Percentiles rank a stretch among this genome's conserved stretches.
phyloP scores from a whole-genome alignment of 345 rosid genomes.

The Lumnitzera littorea region DNA sequence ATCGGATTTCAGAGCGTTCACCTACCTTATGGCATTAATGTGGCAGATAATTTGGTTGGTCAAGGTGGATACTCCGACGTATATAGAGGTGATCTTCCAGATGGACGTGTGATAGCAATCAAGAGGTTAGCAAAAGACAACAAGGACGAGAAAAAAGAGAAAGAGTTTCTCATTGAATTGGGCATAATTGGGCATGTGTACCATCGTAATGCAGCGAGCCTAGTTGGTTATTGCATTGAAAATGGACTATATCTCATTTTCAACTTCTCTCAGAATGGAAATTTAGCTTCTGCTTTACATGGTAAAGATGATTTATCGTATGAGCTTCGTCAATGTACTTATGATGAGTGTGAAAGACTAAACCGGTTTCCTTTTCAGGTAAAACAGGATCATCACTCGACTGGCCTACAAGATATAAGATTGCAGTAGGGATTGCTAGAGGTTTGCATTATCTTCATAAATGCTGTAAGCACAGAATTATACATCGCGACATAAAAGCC shows the following conservation, averaged over 20 bases:
- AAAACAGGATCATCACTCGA: conserved; percentile 29
- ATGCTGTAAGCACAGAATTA: conserved; percentile 77
- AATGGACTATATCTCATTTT: conserved; percentile 80
- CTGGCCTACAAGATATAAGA: conserved; percentile 72
- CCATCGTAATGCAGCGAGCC: conserved; percentile 75
- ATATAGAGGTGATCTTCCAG: conserved; percentile 72
- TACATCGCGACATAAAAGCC: conserved; percentile 92
- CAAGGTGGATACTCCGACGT: conserved; percentile 91
- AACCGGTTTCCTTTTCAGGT: conserved; percentile 20
- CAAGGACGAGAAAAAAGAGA: conserved; percentile 69
- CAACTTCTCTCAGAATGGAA: conserved; percentile 74
- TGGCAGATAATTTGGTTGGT: conserved; percentile 64
- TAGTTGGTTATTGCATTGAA: conserved; percentile 84
- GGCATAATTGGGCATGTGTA: conserved; percentile 76
- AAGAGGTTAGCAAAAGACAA: conserved; percentile 76
- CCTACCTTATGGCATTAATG: not conserved
- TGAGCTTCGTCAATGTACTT: not conserved
- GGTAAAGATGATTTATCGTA: conserved; percentile 28
- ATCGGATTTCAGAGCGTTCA: not conserved
- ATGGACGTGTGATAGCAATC: conserved; percentile 70
- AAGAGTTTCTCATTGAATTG: conserved; percentile 76
- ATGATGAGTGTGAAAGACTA: not conserved
- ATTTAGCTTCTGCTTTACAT: conserved; percentile 65
- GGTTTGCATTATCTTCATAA: conserved; percentile 91
- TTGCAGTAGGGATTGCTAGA: conserved; percentile 66